phyloP scores from a whole-genome alignment of 2,329 filamentous ascomycete genomes.

The Aspergillus sojae region DNA sequence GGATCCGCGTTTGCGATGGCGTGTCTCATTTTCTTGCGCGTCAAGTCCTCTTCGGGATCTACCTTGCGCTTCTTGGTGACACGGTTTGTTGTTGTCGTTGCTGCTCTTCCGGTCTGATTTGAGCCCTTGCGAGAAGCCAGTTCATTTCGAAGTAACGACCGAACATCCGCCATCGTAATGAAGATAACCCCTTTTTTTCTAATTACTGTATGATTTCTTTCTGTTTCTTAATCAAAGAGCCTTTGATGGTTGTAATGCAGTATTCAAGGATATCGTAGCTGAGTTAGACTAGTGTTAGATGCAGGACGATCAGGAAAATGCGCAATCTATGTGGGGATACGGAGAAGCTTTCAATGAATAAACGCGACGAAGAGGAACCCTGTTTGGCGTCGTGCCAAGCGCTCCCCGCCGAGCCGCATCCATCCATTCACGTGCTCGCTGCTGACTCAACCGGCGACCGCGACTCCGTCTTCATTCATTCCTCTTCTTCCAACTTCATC shows the following conservation, averaged over 20 bases:
- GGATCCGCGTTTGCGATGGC: conserved; percentile 33
- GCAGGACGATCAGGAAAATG: conserved; percentile 9
- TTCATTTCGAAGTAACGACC: conserved; percentile 76
- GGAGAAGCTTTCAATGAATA: conserved; percentile 24
- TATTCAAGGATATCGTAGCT: neutral
- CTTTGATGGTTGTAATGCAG: neutral
- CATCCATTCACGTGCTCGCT: conserved; percentile 19
- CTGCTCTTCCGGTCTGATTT: conserved; percentile 51
- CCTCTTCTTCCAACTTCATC: conserved; percentile 14
- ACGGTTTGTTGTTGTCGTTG: conserved; percentile 27
- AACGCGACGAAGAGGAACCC: conserved; percentile 22
- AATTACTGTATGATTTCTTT: neutral
- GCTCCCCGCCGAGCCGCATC: conserved; percentile 21
- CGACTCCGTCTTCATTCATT: conserved; percentile 9
- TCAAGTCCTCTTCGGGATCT: conserved; percentile 41
- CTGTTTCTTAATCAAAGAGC: neutral
- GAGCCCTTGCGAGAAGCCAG: conserved; percentile 72
- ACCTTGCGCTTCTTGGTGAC: conserved; percentile 60
- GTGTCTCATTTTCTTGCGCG: conserved; percentile 49
- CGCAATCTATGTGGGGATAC: conserved; percentile 24
- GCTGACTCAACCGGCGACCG: conserved; percentile 19
- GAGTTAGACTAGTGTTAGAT: neutral
- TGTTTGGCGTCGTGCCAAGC: conserved; percentile 26
- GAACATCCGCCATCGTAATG: conserved; percentile 71
- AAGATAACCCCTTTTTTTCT: neutral